A percentile compares a stretch with the other conserved stretches of the same genome.
Conservation (phyloP, 371 early-diverging fungal species). For the Syncephalis fuscata region DNA sequence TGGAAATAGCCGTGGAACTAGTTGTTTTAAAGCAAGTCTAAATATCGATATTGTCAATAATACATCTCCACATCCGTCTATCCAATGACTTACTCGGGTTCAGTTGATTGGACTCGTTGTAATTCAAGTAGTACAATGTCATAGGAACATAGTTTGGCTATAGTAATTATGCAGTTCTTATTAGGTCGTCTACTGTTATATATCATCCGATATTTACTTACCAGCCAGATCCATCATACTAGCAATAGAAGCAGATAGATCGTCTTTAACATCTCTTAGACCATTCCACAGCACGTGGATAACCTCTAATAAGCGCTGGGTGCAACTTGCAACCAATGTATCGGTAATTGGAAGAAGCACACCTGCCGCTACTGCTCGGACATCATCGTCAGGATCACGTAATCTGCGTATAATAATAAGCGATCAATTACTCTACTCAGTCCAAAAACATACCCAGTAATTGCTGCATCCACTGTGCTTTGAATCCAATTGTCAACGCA, state of each 20-base stretch:
- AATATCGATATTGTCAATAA: too few species aligned
- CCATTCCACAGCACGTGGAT: conserved; percentile 74
- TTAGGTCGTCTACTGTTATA: too few species aligned
- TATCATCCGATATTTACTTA: too few species aligned
- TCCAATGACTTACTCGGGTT: conserved; percentile 1
- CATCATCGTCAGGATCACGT: conserved; percentile 81
- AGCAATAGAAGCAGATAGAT: conserved; percentile 81
- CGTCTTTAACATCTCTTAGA: conserved; percentile 66
- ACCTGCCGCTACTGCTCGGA: conserved; percentile 80
- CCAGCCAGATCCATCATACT: conserved; percentile 72
- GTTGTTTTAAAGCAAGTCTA: conserved; percentile 27
- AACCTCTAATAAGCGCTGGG: conserved; percentile 34
- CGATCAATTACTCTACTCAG: too few species aligned
- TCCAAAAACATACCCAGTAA: conserved; percentile 21
- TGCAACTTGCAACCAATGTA: conserved; percentile 28
- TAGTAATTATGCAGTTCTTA: too few species aligned
- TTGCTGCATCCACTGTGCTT: conserved; percentile 35
- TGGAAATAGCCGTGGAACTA: conserved; percentile 75
- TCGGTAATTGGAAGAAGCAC: conserved; percentile 79
- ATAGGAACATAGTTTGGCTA: conserved; percentile 63
- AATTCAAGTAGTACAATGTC: conserved; percentile 36
- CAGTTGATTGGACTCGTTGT: conserved; percentile 10
- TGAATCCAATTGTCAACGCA: conserved; percentile 47
- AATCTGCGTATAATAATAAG: conserved; percentile 7
- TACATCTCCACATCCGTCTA: too few species aligned